Base-by-base conservation (phyloP, 1,284 basidiomycete genomes). In the Moniliophthora roreri region DNA sequence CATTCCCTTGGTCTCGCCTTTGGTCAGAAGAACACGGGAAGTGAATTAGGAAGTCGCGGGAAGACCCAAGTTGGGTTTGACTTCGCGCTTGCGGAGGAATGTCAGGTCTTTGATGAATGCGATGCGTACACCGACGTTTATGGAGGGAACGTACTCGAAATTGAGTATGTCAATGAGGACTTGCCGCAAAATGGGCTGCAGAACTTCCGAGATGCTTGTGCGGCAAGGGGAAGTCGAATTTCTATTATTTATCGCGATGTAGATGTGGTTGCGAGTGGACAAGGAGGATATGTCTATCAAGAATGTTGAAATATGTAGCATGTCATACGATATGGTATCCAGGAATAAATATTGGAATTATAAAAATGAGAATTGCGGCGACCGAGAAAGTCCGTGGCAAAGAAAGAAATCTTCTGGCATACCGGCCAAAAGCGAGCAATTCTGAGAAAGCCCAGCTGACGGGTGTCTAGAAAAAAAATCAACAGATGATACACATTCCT, bases 1-100 rank as follows among this genome's bases (percentile, higher is more conserved):
- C 57, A 58, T 37, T 28, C 21, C 15, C 8, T 39, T 9, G 46
- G 46, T 28, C 40, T 58, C 10, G 54, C 54, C 34, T 39, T 56
- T 23, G 57, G 39, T 13, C 57, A 58, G 48, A 58, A 58, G 48
- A 58, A 58, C 37, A 45, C 57, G 2, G 57, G 38, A 3, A 11
- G 28, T 6, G 51, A 48, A 5, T 13, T 53, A 7, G 51, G 24
- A 9, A 28, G 6, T 16, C 41, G 21, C 11, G 57, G 26, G 4
- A 55, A 56, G 48, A 23, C 26, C 6, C 20, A 40, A 1, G 54
- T 34, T 16, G 54, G 51, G 2, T 58, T 58, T 42, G 57, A 58
- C 39, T 58, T 58, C 21, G 57, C 57, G 3, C 45, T 58, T 13
- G 51, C 48, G n/a, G 57, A 58, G 51, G 51, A 58, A 24, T 58